Evolutionary conservation across 1,139 yeast species (phyloP), one percentile per base, ranked within the genome.

Genomic region (Lodderomyces elongisporus): DNA sequence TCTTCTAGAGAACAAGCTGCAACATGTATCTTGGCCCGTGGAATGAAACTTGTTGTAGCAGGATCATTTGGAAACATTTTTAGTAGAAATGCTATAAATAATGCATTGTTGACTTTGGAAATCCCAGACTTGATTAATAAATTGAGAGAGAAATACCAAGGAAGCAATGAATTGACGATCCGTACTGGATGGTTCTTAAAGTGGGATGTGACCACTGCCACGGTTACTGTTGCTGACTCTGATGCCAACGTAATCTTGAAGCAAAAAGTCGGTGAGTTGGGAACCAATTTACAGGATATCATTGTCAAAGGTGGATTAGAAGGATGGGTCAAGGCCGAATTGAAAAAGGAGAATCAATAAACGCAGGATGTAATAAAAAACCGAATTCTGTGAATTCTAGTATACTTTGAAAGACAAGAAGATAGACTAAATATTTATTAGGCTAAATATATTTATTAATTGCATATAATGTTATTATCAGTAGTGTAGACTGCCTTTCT

Each of bases 1-100:
- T 88, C 97, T 4, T 87, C 96, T n/a, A 80, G 98, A 63, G 99
- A 91, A 59, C 99, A 91, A 64, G 99, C 98, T 2, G 98, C 98
- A 25, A 91, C 98, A 18, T 89, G 95, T 29, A 84, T 93, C 42
- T 70, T 93, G 44, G 97, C 98, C 25, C 77, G 95, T 51, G 97
- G 91, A 39, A 87, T 91, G 75, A 78, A 79, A 46, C 68, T 91
- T 46, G 95, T 91, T 14, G 95, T 93, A 43, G 87, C 96, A 14
- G 99, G 98, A 27, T 91, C 98, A 1, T 91, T 91, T 56, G 96
- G 97, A 51, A 93, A 93, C 66, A 93, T 89, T 50, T 91, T 91
- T 65, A 82, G 89, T 43, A 77, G 99, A 66, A 91, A 91, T 68
- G 79, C 95, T 39, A 91, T 93, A 58, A 91, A 91, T 69, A 91